phyloP scores from a whole-genome alignment of 2,329 filamentous ascomycete genomes.

The Diplodia mutila region DNA sequence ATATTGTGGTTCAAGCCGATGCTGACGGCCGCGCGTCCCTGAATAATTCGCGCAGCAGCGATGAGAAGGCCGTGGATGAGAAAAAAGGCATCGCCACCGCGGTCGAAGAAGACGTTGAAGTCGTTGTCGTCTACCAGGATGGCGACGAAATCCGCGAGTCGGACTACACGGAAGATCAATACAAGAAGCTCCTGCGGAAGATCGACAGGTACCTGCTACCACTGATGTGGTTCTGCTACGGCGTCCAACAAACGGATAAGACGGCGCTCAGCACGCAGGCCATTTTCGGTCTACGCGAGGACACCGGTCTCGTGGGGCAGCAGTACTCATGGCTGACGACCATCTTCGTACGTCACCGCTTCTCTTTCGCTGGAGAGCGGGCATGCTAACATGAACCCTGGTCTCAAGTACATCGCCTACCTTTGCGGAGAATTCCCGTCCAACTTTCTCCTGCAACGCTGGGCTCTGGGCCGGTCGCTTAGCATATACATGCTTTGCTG shows the following conservation, averaged over 20 bases:
- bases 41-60: not conserved
- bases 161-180: constrained; percentile 24
- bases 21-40: not conserved
- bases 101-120: constrained; percentile 8
- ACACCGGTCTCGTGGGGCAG: constrained; percentile 52
- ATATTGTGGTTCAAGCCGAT: not conserved
- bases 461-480: constrained; percentile 24
- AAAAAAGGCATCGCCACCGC: not conserved
- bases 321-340: constrained; percentile 65
- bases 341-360: constrained; percentile 46
- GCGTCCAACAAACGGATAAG: constrained; percentile 62
- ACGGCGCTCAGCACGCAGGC: constrained; percentile 47
- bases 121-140: constrained; percentile 3
- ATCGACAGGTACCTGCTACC: constrained; percentile 25
- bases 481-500: constrained; percentile 26
- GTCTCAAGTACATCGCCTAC: constrained; percentile 41
- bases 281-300: constrained; percentile 55
- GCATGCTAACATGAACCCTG: not conserved
- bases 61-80: constrained; percentile 16
- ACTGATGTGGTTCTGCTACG: constrained; percentile 46
- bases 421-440: constrained; percentile 29
- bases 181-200: constrained; percentile 23
- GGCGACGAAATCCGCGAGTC: constrained; percentile 21
- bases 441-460: constrained; percentile 29
- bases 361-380: not conserved